Evolutionary conservation across 148 eudicot genomes (phyloP), one percentile per base, ranked within the genome.

Genomic region (Silene uniflora): DNA sequence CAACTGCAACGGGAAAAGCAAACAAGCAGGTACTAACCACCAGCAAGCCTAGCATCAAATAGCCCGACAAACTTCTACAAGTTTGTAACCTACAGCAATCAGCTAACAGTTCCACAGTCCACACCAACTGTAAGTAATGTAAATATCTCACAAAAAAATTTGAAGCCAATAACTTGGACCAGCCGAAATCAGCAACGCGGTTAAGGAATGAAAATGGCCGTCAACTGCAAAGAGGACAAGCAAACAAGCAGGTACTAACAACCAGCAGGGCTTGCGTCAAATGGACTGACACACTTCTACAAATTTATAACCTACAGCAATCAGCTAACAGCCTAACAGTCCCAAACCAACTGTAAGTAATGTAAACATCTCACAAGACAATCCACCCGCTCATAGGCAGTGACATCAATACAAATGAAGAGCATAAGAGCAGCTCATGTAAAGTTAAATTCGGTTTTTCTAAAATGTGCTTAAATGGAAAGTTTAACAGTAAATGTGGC

Each of bases 381-480:
- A 7, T 39, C 44, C 3, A 0, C 2, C 10, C 44, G 44, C 44
- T 6, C 44, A 39, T 8, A 39, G 44, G 44, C 44, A 39, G 44
- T 7, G 80, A 85, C 75, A 77, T 76, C 78, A 73, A 81, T 75
- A 71, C 83, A 71, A 78, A 71, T 39, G 9, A 39, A 7, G 44
- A 39, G 10, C 10, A 39, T 39, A 39, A 39, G 44, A 39, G 7
- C 44, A 39, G 44, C 44, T 39, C 44, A 6, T 39, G 44, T 39
- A 39, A 39, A 39, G 44, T 39, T 39, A 39, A 39, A n/a, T n/a
- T n/a, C n/a, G n/a, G n/a, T n/a, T n/a, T n/a, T n/a, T n/a, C n/a
- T n/a, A n/a, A n/a, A n/a, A n/a, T n/a, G n/a, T n/a, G n/a, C n/a
- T n/a, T n/a, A n/a, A n/a, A n/a, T n/a, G n/a, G n/a, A n/a, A n/a